Evolutionary conservation across 202 grass and related monocot genomes (phyloP).

Genomic region (Musa balbisiana): DNA sequence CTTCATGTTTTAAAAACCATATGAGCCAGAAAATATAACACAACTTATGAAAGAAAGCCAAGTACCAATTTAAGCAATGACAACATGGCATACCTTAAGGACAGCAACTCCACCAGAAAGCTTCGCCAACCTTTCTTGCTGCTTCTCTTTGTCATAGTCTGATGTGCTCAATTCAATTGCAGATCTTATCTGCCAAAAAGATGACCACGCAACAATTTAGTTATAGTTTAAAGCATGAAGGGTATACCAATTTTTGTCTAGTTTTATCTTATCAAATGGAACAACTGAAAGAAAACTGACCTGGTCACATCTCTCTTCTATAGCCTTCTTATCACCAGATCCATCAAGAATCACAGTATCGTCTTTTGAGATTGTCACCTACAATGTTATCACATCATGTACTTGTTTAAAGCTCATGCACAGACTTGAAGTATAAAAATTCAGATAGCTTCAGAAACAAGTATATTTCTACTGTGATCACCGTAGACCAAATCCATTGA

Average conservation of each 20-base stretch:
- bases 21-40: neutral
- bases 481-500: no score
- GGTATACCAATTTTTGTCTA: no score
- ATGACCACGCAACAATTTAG: slow-evolving; percentile 4
- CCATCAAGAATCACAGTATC: slow-evolving; percentile 97
- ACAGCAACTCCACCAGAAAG: slow-evolving; percentile 98
- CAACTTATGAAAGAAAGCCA: neutral
- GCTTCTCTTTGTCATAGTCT: slow-evolving; percentile 89
- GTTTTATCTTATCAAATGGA: neutral
- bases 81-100: slow-evolving; percentile 49
- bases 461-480: no score
- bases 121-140: slow-evolving; percentile 80
- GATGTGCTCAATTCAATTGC: slow-evolving; percentile 81
- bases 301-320: slow-evolving; percentile 34
- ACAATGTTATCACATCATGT: neutral
- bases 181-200: slow-evolving; percentile 51
- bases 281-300: slow-evolving; percentile 45
- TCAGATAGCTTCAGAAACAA: no score
- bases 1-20: neutral
- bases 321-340: slow-evolving; percentile 65
- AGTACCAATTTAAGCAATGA: neutral
- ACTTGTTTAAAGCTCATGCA: neutral
- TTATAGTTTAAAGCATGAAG: no score
- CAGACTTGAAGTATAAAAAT: no score
- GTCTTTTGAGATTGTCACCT: slow-evolving; percentile 97